Evolutionary conservation across 2,329 filamentous ascomycete genomes (phyloP).

Genomic region (Aspergillus sp.): DNA sequence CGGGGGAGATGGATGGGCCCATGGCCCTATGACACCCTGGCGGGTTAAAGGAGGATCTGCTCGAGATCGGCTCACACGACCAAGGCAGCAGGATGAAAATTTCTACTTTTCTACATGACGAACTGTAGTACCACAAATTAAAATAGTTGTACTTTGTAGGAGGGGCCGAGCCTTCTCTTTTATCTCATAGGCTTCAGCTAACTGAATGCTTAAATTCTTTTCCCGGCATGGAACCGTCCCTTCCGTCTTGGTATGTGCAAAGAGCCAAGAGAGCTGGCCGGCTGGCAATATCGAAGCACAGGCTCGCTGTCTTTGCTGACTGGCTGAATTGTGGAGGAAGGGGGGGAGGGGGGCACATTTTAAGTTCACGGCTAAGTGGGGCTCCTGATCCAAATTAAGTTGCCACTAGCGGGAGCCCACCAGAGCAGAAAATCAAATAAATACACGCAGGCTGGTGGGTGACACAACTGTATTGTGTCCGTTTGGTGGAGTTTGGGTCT

Average conservation of each 20-base stretch:
- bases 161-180: neutral
- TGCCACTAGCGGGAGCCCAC: slow-evolving; percentile 7
- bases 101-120: too few species aligned
- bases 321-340: neutral
- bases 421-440: neutral
- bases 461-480: neutral
- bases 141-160: neutral
- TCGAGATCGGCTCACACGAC: neutral
- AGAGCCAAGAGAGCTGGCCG: neutral
- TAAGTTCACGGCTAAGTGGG: slow-evolving; percentile 2
- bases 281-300: neutral
- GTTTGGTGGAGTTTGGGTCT: neutral
- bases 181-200: neutral
- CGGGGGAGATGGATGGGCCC: neutral
- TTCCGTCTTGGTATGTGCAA: neutral
- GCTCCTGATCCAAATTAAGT: slow-evolving; percentile 7
- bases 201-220: neutral
- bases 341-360: neutral
- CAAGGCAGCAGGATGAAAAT: neutral
- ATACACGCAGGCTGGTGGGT: neutral
- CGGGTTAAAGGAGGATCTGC: neutral
- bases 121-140: too few species aligned
- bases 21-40: neutral
- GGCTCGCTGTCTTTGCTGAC: neutral
- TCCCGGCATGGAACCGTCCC: neutral